Evolutionary conservation across 78 protist genomes (phyloP), one percentile per base, ranked within the genome.

Genomic region (Protostelium mycophagum): DNA sequence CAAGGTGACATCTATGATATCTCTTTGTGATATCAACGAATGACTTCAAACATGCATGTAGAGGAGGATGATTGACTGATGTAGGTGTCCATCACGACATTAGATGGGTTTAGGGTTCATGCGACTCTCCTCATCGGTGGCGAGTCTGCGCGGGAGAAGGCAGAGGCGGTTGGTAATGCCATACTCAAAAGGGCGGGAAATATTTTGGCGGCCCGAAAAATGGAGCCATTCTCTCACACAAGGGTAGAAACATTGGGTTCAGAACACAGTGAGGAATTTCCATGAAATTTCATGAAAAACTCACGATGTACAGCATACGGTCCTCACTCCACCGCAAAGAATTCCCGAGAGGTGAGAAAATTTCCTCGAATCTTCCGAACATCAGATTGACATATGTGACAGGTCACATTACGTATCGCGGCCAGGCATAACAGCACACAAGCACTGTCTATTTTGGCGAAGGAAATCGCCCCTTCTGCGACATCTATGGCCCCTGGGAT

Each of bases 321-420:
- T 36, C 38, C 28, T 63, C 73, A 16, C 28, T 37, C 90, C 1
- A 10, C n/a, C 34, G 83, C 39, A 5, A 1, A 9, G 1, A 36
- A 91, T n/a, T 28, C 92, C n/a, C 0, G 93, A 36, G 93, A 91
- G 83, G 85, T 91, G 63, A 86, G 87, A n/a, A n/a, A n/a, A n/a
- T n/a, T n/a, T n/a, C n/a, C n/a, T n/a, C n/a, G n/a, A n/a, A n/a
- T 36, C 1, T n/a, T n/a, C n/a, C n/a, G n/a, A n/a, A n/a, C n/a
- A n/a, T n/a, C n/a, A n/a, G n/a, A n/a, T n/a, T 51, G 5, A 16
- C 16, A 51, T 5, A 51, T 51, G 73, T 5, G 5, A 51, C 73
- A 51, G 16, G 73, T 51, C 73, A 51, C 73, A 16, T 51, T 5
- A 28, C 85, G 93, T 23, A 1, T 91, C 38, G 85, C 87, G 35